phyloP scores from a whole-genome alignment of 257 asterid species.

The Rehmannia glutinosa region DNA sequence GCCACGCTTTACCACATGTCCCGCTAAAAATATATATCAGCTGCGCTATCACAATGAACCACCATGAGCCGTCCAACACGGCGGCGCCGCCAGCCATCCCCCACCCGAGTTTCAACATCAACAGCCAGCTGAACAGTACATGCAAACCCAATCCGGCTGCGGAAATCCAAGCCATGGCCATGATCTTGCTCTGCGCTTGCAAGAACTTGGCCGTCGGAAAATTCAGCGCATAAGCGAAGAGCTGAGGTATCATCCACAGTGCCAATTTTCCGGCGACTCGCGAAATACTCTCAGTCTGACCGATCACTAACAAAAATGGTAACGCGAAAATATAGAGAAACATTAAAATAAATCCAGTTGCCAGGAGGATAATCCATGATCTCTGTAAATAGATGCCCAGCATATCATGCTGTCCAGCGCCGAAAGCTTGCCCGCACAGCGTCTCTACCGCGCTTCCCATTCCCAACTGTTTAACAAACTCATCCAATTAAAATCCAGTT shows the following conservation, averaged over 20 bases:
- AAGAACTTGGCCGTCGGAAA: slow-evolving; percentile 48
- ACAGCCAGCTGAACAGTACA: no score
- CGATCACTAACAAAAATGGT: slow-evolving; percentile 34
- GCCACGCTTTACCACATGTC: slow-evolving; percentile 50
- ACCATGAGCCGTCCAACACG: slow-evolving; percentile 48
- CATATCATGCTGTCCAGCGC: no score
- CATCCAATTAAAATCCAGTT: neutral
- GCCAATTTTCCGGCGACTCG: slow-evolving; percentile 41
- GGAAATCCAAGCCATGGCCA: no score
- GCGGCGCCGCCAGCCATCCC: slow-evolving; percentile 45
- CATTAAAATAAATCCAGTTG: slow-evolving; percentile 27
- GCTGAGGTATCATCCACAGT: slow-evolving; percentile 65
- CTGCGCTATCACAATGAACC: slow-evolving; percentile 54
- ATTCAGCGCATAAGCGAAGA: no score
- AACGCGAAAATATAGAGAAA: slow-evolving; percentile 36
- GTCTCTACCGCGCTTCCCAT: no score
- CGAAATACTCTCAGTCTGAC: no score
- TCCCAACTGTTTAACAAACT: neutral
- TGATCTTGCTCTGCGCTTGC: slow-evolving; percentile 61
- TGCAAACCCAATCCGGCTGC: no score
- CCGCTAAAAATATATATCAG: no score
- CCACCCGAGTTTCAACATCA: no score
- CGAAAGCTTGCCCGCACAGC: no score
- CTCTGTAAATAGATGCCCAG: no score
- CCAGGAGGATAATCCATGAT: slow-evolving; percentile 36